phyloP scores from a whole-genome alignment of 179 eudicot species.

The Camellia oleifera region DNA sequence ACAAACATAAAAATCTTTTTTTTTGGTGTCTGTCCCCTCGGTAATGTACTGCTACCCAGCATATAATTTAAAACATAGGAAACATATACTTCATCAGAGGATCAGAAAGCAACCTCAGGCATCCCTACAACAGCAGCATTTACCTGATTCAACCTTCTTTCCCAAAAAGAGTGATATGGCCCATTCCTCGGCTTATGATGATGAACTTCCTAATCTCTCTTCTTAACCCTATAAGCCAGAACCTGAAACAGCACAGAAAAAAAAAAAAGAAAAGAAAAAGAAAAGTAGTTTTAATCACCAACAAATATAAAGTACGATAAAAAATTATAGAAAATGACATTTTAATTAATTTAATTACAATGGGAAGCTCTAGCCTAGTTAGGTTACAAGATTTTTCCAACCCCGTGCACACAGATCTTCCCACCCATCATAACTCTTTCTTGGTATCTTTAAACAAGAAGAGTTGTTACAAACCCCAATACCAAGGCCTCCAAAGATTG shows the following conservation, averaged over 20 bases:
- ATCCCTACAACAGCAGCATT: neutral
- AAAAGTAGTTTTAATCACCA: neutral
- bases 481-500: neutral
- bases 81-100: neutral
- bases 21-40: neutral
- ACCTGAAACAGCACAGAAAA: constrained; percentile 6
- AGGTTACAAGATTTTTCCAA: no score
- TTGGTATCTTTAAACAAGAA: neutral
- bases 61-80: neutral
- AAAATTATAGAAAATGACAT: neutral
- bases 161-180: neutral
- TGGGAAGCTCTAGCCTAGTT: neutral
- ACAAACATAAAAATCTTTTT: neutral
- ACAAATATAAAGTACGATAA: neutral
- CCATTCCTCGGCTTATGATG: neutral
- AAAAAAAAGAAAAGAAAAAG: no score
- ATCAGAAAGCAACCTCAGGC: neutral
- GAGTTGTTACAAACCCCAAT: neutral
- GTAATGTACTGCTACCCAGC: neutral
- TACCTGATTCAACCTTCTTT: neutral
- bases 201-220: neutral
- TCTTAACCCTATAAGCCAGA: constrained; percentile 10
- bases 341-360: no score
- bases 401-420: neutral
- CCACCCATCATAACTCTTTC: neutral